phyloP scores from a whole-genome alignment of 208 protist genomes.

The Crithidia sp. region DNA sequence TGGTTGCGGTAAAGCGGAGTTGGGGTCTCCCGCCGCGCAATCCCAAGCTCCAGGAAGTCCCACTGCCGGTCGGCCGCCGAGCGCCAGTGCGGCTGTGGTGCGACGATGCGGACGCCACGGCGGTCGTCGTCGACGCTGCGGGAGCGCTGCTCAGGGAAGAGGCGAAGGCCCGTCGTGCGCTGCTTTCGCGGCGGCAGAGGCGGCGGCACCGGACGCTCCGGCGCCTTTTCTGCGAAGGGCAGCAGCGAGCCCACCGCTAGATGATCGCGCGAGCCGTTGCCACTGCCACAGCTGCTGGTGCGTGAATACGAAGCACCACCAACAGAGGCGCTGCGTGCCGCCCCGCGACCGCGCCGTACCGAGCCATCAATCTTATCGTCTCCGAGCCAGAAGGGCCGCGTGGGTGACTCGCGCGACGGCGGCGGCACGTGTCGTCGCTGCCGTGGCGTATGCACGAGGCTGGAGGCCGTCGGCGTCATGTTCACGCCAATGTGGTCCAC shows the following conservation, averaged over 20 bases:
- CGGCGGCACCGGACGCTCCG: constrained; percentile 47
- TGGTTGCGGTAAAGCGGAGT: constrained; percentile 45
- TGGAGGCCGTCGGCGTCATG: constrained; percentile 29
- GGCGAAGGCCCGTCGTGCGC: constrained; percentile 44
- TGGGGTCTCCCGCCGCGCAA: constrained; percentile 23
- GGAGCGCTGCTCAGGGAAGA: constrained; percentile 49
- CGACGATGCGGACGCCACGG: constrained; percentile 66
- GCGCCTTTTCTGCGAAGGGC: constrained; percentile 45
- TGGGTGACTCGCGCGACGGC: constrained; percentile 17
- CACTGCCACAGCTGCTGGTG: constrained; percentile 17
- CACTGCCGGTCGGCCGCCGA: constrained; percentile 47
- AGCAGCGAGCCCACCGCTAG: constrained; percentile 56
- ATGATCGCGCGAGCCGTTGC: constrained; percentile 23
- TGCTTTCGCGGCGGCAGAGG: constrained; percentile 55
- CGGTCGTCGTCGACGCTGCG: constrained; percentile 40
- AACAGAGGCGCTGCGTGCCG: background rate
- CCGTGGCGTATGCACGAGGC: constrained; percentile 9
- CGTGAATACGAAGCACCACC: constrained; percentile 7
- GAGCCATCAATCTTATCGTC: background rate
- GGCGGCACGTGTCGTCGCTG: constrained; percentile 46
- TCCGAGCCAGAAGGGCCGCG: constrained; percentile 29
- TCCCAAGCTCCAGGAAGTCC: constrained; percentile 51
- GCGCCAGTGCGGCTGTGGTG: constrained; percentile 61
- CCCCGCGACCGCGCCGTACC: background rate
- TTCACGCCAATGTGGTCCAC: constrained; percentile 42